Evolutionary conservation across 2,329 filamentous ascomycete genomes (phyloP).

Genomic region (Calonectria leucothoes): DNA sequence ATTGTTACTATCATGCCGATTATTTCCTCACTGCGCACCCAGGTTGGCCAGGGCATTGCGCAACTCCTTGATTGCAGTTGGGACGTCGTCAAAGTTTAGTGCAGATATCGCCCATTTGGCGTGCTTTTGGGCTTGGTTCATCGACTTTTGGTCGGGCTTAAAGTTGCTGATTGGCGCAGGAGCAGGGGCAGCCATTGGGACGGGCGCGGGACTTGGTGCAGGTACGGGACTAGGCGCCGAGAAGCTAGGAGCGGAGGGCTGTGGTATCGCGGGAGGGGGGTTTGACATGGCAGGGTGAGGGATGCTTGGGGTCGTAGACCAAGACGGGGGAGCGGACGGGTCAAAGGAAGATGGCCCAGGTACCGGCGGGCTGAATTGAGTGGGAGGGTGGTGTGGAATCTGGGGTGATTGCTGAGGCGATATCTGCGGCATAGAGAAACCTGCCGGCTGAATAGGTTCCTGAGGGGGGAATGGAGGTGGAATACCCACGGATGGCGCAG

Average conservation of each 20-base stretch:
- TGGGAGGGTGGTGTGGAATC: constrained; percentile 39
- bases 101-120: constrained; percentile 97
- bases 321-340: constrained; percentile 35
- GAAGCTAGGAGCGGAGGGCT: constrained; percentile 26
- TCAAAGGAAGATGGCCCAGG: constrained; percentile 23
- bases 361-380: constrained; percentile 37
- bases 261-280: constrained; percentile 36
- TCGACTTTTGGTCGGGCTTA: constrained; percentile 62
- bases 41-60: constrained; percentile 78
- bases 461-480: constrained; percentile 17
- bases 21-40: constrained; percentile 61
- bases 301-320: constrained; percentile 36
- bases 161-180: constrained; percentile 22
- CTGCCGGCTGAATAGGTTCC: constrained; percentile 23
- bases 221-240: constrained; percentile 25
- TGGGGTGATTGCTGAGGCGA: constrained; percentile 45
- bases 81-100: constrained; percentile 94
- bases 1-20: neutral
- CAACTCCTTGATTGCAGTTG: constrained; percentile 89
- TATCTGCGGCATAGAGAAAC: constrained; percentile 32
- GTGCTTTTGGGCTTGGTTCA: constrained; percentile 90
- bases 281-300: constrained; percentile 32
- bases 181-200: neutral
- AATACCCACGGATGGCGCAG: neutral
- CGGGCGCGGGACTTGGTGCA: constrained; percentile 17